A percentile compares a stretch with the other conserved stretches of the same genome.
These are phyloP conservation scores for Penicillium nordicum DNA, from an alignment of 2,329 filamentous ascomycete genomes.

Conservation along the genomic window DNA sequence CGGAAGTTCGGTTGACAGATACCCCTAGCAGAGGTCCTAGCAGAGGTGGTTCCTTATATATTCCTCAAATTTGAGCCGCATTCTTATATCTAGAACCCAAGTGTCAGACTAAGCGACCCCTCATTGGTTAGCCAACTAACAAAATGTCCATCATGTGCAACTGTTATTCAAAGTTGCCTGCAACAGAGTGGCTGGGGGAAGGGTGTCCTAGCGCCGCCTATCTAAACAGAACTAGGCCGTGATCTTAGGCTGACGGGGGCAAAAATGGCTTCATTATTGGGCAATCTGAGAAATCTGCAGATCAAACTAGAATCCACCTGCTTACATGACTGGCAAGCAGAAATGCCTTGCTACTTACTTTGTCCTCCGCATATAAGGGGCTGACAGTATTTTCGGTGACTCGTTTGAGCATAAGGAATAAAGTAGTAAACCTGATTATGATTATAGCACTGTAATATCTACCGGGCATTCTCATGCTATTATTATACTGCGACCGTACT, in stretches of 20 bases:
- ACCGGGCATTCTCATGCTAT: background rate
- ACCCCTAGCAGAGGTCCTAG: background rate
- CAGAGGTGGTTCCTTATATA: constrained; percentile 1
- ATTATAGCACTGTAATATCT: background rate
- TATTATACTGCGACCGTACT: background rate
- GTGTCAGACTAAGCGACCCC: background rate
- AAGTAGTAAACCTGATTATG: background rate
- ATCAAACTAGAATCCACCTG: constrained; percentile 2
- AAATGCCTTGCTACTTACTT: background rate
- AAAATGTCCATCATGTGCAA: background rate
- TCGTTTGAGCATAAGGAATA: background rate
- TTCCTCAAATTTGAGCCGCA: constrained; percentile 1
- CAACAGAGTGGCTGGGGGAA: constrained; percentile 4
- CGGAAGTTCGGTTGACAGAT: background rate
- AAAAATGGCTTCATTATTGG: background rate
- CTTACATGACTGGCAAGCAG: background rate
- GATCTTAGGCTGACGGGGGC: background rate
- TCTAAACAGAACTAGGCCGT: background rate
- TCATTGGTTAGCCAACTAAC: background rate
- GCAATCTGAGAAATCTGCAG: background rate
- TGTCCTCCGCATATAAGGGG: background rate
- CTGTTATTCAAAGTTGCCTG: background rate
- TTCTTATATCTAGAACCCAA: background rate
- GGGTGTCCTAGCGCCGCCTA: background rate
- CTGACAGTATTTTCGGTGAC: background rate